phyloP scores from a whole-genome alignment of 345 rosid genomes.

The Boechera retrofracta region DNA sequence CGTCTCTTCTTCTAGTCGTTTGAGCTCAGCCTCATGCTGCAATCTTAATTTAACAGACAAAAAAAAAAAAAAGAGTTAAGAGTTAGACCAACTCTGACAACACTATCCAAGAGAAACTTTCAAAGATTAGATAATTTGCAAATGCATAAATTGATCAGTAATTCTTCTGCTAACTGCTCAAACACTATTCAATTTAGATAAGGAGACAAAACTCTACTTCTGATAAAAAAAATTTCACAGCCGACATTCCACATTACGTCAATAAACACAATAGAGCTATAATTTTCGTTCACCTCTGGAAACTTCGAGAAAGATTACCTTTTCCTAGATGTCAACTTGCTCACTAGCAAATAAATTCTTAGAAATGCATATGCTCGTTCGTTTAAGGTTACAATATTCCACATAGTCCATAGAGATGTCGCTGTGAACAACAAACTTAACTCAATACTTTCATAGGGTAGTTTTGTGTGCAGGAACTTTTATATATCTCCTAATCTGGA shows the following conservation, averaged over 20 bases:
- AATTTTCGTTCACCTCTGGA: not conserved
- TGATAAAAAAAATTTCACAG: not conserved
- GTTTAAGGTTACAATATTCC: not conserved
- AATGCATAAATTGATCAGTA: not conserved
- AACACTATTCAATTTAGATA: not conserved
- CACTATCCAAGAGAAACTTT: conserved; percentile 14
- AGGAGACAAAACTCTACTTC: conserved; percentile 7
- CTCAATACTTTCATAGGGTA: not conserved
- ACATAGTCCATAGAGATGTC: not conserved
- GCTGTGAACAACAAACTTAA: conserved; percentile 5
- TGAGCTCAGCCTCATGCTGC: conserved; percentile 69
- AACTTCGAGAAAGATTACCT: not conserved
- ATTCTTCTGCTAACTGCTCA: not conserved
- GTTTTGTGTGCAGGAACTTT: not conserved
- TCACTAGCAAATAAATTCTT: not conserved
- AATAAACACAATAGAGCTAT: not conserved
- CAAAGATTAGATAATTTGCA: not conserved
- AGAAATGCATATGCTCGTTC: not conserved
- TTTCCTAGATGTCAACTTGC: not conserved
- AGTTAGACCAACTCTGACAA: conserved; percentile 2
- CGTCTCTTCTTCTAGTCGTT: conserved; percentile 75
- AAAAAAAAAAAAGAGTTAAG: not conserved
- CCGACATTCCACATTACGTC: not conserved
- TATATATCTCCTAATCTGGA: not conserved
- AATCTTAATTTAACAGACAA: conserved; percentile 48